Conservation (phyloP, 2,329 filamentous ascomycete species). For the Aspergillus novofumigatus region DNA sequence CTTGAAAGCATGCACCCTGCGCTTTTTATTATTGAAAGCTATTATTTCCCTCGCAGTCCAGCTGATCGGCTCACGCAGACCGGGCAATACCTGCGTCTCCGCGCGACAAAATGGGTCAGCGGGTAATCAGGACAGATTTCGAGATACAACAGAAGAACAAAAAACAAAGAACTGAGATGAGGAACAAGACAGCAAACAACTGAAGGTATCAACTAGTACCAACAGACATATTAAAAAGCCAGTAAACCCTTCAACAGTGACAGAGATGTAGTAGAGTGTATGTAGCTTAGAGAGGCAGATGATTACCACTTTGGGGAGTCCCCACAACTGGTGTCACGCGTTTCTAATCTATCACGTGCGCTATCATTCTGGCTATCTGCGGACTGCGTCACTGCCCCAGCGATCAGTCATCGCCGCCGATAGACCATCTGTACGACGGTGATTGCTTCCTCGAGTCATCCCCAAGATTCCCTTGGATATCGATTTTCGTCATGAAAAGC, state of each 20-base stretch:
- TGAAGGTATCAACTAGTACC: neutral
- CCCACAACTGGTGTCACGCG: neutral
- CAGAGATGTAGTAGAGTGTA: neutral
- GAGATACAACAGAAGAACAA: neutral
- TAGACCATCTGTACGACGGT: neutral
- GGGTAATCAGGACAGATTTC: neutral
- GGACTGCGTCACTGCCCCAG: slow-evolving; percentile 22
- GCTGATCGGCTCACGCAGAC: slow-evolving; percentile 29
- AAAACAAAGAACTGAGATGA: neutral
- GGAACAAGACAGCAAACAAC: neutral
- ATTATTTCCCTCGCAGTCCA: slow-evolving; percentile 13
- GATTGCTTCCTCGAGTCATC: slow-evolving; percentile 4
- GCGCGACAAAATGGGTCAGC: slow-evolving; percentile 1
- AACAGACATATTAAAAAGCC: neutral
- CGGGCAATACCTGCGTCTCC: slow-evolving; percentile 4
- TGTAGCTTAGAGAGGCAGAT: neutral
- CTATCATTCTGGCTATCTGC: slow-evolving; percentile 17
- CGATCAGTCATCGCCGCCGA: slow-evolving; percentile 1
- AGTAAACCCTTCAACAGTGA: neutral
- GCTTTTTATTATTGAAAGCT: neutral
- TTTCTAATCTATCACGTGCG: slow-evolving; percentile 1
- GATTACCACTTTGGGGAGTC: neutral
- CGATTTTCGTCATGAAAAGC: slow-evolving; percentile 19
- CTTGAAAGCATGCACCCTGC: slow-evolving; percentile 4
- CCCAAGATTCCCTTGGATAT: slow-evolving; percentile 12